A percentile compares a stretch with the other conserved stretches of the same genome.
Conservation (phyloP, 768 basidiomycete genomes). For the button mushroom (Agaricus bisporus) region DNA sequence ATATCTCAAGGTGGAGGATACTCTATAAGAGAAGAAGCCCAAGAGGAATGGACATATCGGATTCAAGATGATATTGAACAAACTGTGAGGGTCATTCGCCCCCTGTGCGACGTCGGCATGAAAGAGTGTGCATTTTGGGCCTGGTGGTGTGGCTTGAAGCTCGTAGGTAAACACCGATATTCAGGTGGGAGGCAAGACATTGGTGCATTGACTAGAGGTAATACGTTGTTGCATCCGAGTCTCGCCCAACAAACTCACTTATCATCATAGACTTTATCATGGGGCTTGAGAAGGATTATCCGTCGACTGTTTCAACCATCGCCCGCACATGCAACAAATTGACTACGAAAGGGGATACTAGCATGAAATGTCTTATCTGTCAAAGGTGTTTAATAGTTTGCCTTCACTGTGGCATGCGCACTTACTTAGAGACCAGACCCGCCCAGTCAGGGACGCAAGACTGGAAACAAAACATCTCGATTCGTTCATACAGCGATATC, state of each 20-base stretch:
- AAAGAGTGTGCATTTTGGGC: slow-evolving; percentile 78
- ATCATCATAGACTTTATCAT: slow-evolving; percentile 61
- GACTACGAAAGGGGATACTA: slow-evolving; percentile 52
- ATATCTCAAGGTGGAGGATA: slow-evolving; percentile 77
- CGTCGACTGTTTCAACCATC: slow-evolving; percentile 82
- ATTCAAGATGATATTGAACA: slow-evolving; percentile 15
- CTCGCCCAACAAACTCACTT: neutral
- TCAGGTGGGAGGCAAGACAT: slow-evolving; percentile 52
- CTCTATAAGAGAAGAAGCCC: slow-evolving; percentile 57
- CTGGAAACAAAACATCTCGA: slow-evolving; percentile 73
- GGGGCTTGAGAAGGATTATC: slow-evolving; percentile 76
- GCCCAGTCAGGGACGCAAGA: slow-evolving; percentile 57
- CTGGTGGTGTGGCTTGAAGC: slow-evolving; percentile 59
- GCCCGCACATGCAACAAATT: slow-evolving; percentile 77
- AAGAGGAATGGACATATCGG: slow-evolving; percentile 57
- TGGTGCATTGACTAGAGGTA: slow-evolving; percentile 63
- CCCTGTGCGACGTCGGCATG: slow-evolving; percentile 66
- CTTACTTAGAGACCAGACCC: slow-evolving; percentile 35
- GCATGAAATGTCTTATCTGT: slow-evolving; percentile 54
- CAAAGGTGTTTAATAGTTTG: slow-evolving; percentile 40
- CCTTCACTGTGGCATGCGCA: neutral
- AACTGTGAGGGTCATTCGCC: slow-evolving; percentile 50
- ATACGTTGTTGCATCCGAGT: neutral
- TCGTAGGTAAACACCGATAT: slow-evolving; percentile 30
- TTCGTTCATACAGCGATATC: slow-evolving; percentile 43